phyloP scores from a whole-genome alignment of 768 basidiomycete genomes.

The Tricholoma matsutake region DNA sequence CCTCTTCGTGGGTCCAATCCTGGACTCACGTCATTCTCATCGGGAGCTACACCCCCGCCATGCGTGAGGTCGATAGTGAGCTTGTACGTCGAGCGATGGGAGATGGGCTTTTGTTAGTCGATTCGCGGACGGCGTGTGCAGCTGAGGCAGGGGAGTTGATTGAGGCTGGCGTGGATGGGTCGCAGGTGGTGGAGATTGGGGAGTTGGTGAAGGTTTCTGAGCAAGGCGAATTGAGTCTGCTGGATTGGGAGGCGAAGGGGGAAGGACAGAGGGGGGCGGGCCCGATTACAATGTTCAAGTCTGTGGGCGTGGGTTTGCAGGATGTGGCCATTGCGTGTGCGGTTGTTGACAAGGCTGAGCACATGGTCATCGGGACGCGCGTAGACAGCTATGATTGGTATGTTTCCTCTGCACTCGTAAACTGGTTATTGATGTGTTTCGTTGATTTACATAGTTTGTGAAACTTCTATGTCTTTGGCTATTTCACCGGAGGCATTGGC shows the following conservation, averaged over 20 bases:
- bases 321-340: too few species aligned
- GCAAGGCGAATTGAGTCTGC: too few species aligned
- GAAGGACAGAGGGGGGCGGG: slow-evolving; percentile 26
- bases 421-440: too few species aligned
- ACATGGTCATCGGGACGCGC: slow-evolving; percentile 46
- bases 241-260: too few species aligned
- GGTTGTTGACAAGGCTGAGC: slow-evolving; percentile 59
- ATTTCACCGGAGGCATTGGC: too few species aligned
- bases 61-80: slow-evolving; percentile 69
- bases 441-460: too few species aligned
- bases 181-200: slow-evolving; percentile 65
- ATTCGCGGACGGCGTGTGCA: slow-evolving; percentile 68
- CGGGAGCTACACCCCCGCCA: slow-evolving; percentile 78
- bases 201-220: slow-evolving; percentile 43
- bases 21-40: slow-evolving; percentile 75
- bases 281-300: slow-evolving; percentile 79
- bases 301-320: too few species aligned
- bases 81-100: slow-evolving; percentile 56
- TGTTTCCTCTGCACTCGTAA: too few species aligned
- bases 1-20: slow-evolving; percentile 59
- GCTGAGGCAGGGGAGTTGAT: slow-evolving; percentile 84
- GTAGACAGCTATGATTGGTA: slow-evolving; percentile 44
- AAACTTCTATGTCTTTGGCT: too few species aligned
- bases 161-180: slow-evolving; percentile 36
- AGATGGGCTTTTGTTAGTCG: slow-evolving; percentile 63